Base-by-base conservation (phyloP, 2,329 filamentous ascomycete genomes). In the Trichoderma afroharzianum region DNA sequence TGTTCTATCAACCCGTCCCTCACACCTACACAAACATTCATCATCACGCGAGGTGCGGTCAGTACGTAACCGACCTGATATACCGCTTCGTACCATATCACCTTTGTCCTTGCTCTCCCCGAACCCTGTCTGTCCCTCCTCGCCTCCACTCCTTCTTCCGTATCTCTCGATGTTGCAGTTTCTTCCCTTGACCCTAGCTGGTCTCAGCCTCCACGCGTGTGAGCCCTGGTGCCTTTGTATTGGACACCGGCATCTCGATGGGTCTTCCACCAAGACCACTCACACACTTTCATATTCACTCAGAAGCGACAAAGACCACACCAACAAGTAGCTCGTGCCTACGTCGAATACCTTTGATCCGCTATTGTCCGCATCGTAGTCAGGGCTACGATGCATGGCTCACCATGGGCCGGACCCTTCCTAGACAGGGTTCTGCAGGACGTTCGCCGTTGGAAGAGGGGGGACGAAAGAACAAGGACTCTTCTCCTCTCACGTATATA, bases 131-230 rank as follows among this genome's bases (percentile, higher is more conserved):
- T n/a, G 61, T 59, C 28, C 28, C 53, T 66, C 32, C 53, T 47
- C 55, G 21, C 53, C 63, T 53, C 53, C 69, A 58, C 69, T 57
- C 33, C 53, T 58, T 71, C 62, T 71, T 63, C 26, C 55, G 59
- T 57, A 64, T 64, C 32, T 70, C 66, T 72, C 50, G 70, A 72
- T 68, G 70, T 72, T 68, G 64, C 70, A 72, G 70, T 63, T 63
- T 55, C 58, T 63, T 58, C 57, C 63, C 70, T 63, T 62, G 70
- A 61, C 57, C 57, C 66, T 68, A 59, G 66, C 55, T 59, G 55
- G 66, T 68, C 66, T 68, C 66, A 68, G 66, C 66, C 66, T 59
- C 66, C 66, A 61, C 55, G 66, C 64, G 50, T 47, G 33, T 68
- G 64, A 68, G 64, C 55, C 36, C 55, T 15, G 66, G 66, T 61